Evolutionary conservation across 1,284 basidiomycete species (phyloP).

Genomic region (Moesziomyces antarcticus): DNA sequence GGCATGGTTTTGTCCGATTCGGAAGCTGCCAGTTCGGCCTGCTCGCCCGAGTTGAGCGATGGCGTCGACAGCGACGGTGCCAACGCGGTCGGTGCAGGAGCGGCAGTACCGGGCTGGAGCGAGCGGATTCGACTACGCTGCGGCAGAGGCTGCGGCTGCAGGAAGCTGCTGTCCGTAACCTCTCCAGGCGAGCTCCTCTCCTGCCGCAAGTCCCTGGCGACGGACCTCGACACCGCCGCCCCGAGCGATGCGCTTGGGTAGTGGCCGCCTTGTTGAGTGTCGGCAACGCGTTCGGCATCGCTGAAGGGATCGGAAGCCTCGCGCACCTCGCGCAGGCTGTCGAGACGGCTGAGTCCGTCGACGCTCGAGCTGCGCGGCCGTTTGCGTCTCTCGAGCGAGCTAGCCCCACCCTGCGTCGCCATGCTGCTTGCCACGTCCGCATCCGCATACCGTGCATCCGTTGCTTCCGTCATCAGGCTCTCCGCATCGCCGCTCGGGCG

Average conservation of each 20-base stretch:
- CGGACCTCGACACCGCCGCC: slow-evolving; percentile 37
- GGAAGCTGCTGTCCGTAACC: background rate
- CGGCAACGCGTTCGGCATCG: slow-evolving; percentile 2
- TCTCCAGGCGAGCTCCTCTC: background rate
- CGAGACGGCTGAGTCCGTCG: slow-evolving; percentile 21
- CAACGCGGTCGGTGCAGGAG: slow-evolving; percentile 20
- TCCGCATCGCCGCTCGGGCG: slow-evolving; percentile 6
- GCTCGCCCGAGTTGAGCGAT: slow-evolving; percentile 14
- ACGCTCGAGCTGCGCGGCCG: slow-evolving; percentile 26
- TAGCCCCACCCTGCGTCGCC: slow-evolving; percentile 37
- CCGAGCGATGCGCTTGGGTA: slow-evolving; percentile 45
- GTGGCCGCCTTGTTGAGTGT: slow-evolving; percentile 16
- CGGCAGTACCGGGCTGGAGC: slow-evolving; percentile 23
- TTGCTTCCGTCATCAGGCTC: slow-evolving; percentile 9
- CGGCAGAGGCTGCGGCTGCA: slow-evolving; percentile 15
- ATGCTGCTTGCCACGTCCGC: slow-evolving; percentile 33
- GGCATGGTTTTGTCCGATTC: background rate
- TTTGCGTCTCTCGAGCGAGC: slow-evolving; percentile 15
- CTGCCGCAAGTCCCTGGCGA: slow-evolving; percentile 6
- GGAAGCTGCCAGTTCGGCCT: background rate
- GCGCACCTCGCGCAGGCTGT: slow-evolving; percentile 32
- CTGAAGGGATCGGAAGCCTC: slow-evolving; percentile 24
- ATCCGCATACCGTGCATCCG: slow-evolving; percentile 11
- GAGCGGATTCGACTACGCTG: slow-evolving; percentile 30
- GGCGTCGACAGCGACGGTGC: slow-evolving; percentile 32